Base-by-base conservation (phyloP, 495 filamentous ascomycete species). In the Rhypophila decipiens region DNA sequence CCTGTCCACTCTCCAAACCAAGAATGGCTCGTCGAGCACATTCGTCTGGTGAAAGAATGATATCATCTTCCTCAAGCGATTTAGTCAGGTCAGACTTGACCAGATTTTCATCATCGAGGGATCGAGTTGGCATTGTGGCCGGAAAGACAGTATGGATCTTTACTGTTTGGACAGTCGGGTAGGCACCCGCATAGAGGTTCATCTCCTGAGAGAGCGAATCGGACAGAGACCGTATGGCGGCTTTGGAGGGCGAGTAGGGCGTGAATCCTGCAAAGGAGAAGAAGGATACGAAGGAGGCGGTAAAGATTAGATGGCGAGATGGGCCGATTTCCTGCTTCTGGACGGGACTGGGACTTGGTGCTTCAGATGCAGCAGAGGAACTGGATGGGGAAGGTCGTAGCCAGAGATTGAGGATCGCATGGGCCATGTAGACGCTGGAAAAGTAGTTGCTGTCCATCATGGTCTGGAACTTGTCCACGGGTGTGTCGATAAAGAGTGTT, bases 381-480 rank as follows among this genome's bases (percentile, higher is more conserved):
- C 20, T 37, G 29, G 27, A n/a, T 13, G 22, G 11, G 8, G 22
- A 5, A 3, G 39, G 39, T 1, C 60, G 58, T 11, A 84, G 68
- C 72, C 83, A 78, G 19, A 60, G 44, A 31, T 66, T 72, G 17
- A 86, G 61, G 0, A 68, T 59, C 0, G 73, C 74, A 55, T 93
- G 86, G 15, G 88, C 86, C 50, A 87, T 85, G 60, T 90, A 86
- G 15, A 80, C 79, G 19, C 79, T 78, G 9, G 86, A 82, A 76
- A 86, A 88, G 68, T 91, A 96, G 55, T 94, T 88, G 29, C 79
- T 80, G 55, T 87, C 82, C 78, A 94, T 89, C 65, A 90, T 86
- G 42, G 74, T 42, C 29, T 78, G 71, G 56, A 91, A 69, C 22
- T 72, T 70, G 22, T 80, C 65, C 2, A 79, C 51, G 5, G 78